These are phyloP conservation scores for Huntiella decipiens DNA, from an alignment of 2,329 filamentous ascomycete genomes.

Conservation along the genomic window DNA sequence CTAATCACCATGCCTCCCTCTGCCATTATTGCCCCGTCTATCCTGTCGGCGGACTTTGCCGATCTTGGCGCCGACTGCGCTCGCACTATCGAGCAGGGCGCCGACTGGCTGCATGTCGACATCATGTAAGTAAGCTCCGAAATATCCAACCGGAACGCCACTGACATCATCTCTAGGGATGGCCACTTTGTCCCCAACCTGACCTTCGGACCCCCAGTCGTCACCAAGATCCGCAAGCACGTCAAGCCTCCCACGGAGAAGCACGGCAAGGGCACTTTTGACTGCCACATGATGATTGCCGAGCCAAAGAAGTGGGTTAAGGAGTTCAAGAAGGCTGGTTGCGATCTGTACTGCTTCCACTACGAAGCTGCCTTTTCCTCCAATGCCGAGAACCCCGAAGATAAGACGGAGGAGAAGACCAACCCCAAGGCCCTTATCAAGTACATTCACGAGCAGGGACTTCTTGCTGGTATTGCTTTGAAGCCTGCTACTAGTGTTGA, in stretches of 20 bases:
- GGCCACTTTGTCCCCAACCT: conserved; percentile 98
- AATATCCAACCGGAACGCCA: background rate
- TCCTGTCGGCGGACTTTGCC: conserved; percentile 91
- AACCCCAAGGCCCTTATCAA: conserved; percentile 68
- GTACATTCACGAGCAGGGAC: conserved; percentile 74
- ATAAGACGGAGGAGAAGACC: conserved; percentile 49
- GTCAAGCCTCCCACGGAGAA: conserved; percentile 54
- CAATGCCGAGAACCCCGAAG: conserved; percentile 62
- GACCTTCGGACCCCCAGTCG: conserved; percentile 87
- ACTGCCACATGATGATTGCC: conserved; percentile 99
- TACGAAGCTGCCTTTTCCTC: conserved; percentile 90
- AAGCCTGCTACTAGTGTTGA: conserved; percentile 85
- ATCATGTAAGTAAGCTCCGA: conserved; percentile 41
- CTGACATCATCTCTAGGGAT: conserved; percentile 42
- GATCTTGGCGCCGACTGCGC: conserved; percentile 72
- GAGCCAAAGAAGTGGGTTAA: conserved; percentile 99
- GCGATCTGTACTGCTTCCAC: conserved; percentile 99
- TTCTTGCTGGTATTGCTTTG: conserved; percentile 86
- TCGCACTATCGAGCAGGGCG: conserved; percentile 66
- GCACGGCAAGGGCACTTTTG: conserved; percentile 76
- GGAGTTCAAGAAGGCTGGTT: conserved; percentile 83
- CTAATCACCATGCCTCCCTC: conserved; percentile 55
- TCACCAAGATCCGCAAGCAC: conserved; percentile 78
- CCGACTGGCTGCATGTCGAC: conserved; percentile 89
- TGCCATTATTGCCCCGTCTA: conserved; percentile 94